A percentile compares a stretch with the other conserved stretches of the same genome.
Conservation (phyloP, 305 asterid genomes). For the Stenogyne calaminthoides region DNA sequence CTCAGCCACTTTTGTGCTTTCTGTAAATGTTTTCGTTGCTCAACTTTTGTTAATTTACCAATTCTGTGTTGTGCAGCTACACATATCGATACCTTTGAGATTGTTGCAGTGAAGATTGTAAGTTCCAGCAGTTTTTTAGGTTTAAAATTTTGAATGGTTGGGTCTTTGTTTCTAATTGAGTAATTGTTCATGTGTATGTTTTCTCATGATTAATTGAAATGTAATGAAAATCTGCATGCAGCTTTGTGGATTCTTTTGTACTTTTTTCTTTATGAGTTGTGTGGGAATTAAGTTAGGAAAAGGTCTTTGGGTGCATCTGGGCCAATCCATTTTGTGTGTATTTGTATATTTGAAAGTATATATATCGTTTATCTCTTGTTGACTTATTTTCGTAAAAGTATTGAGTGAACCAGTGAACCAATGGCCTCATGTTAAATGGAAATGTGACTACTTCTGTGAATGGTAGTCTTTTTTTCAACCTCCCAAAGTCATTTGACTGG, state of each 20-base stretch:
- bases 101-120: conserved; percentile 95
- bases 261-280: neutral
- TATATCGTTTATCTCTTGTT: neutral
- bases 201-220: conserved; percentile 10
- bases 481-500: neutral
- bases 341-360: conserved; percentile 8
- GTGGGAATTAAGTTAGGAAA: neutral
- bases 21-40: conserved; percentile 15
- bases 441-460: conserved; percentile 16
- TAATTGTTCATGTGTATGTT: neutral
- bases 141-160: conserved; percentile 8
- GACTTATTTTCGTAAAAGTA: neutral
- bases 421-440: conserved; percentile 3
- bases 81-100: conserved; percentile 84
- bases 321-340: conserved; percentile 1
- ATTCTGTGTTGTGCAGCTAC: conserved; percentile 62
- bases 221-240: conserved; percentile 34
- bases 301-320: neutral
- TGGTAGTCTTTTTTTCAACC: neutral
- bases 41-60: conserved; percentile 12
- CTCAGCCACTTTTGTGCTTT: neutral
- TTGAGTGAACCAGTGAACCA: neutral
- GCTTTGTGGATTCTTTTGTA: neutral
- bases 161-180: neutral
- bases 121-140: conserved; percentile 35